Base-by-base conservation (phyloP, 139 green algal species). In the Chlamydomonas eustigma region DNA sequence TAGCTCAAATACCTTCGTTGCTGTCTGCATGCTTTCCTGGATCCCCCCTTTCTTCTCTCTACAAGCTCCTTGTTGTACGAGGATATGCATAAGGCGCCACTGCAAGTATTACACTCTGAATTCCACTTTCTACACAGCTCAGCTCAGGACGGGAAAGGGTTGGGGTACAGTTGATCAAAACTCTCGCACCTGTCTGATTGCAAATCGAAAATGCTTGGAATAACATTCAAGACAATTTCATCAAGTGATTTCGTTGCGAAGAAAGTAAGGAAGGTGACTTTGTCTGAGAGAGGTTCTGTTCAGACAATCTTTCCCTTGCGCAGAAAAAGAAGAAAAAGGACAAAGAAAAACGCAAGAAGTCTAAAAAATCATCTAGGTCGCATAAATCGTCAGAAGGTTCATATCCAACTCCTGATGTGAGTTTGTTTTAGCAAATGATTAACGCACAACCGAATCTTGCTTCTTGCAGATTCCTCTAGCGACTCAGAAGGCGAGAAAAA, bases 291-390 rank as follows among this genome's bases (percentile, higher is more conserved):
- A 28, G 44, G 12, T 12, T 58, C 12, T 58, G 44, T 58, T 58
- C 12, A 28, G 12, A 28, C 44, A 58, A 12, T 18, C 44, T 12
- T 58, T 58, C 44, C 44, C 44, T 58, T 58, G 44, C 12, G 12
- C 44, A 58, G 44, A 58, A 58, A 58, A 58, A 58, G 44, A 58
- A 58, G 44, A 58, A 58, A 18, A 58, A 58, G 44, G 44, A 58
- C 44, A 58, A 58, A 58, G 18, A 58, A 18, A 58, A 18, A 28
- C 44, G 44, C 44, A 58, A 58, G 44, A 58, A 58, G 44, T 58
- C 44, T 18, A 58, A 58, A 18, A 3, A 38, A 37, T 38, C 33
- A 72, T 32, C 22, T 32, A 18, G 2, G 24, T 34, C 8, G 4
- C 58, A 38, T 18, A 12, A 28, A 58, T 18, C 44, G n/a, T n/a